phyloP scores from a whole-genome alignment of 2,329 filamentous ascomycete species.

The Sporothrix pseudoabietina region DNA sequence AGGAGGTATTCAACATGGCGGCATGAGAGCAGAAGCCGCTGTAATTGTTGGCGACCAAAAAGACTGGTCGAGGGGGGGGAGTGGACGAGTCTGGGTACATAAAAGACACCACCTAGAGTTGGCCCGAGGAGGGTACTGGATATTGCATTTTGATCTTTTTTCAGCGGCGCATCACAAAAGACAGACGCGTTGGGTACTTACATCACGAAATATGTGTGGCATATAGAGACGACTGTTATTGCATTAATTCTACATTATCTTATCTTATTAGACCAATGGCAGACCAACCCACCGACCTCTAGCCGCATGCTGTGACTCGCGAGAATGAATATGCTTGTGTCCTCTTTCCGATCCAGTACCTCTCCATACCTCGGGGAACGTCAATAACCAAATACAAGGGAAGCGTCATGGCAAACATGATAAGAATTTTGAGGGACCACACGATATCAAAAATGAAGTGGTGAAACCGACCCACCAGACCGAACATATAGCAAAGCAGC shows the following conservation, averaged over 20 bases:
- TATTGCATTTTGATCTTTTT: not conserved
- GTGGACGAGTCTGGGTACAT: not conserved
- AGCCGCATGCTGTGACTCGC: conserved; percentile 2
- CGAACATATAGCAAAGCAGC: conserved; percentile 16
- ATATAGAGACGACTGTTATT: conserved; percentile 12
- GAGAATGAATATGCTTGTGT: conserved; percentile 2
- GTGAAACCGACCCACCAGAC: not conserved
- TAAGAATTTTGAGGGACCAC: not conserved
- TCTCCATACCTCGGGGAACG: not conserved
- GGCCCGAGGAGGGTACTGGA: not conserved
- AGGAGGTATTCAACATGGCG: not conserved
- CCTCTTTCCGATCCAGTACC: not conserved
- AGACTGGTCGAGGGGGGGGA: not conserved
- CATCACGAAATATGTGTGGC: not conserved
- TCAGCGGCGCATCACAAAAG: not conserved
- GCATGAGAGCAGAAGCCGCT: no score
- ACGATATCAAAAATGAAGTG: not conserved
- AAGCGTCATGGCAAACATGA: conserved; percentile 13
- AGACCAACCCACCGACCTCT: conserved; percentile 1
- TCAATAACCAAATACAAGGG: conserved; percentile 26
- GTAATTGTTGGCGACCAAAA: not conserved
- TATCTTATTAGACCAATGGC: not conserved
- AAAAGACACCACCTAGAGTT: not conserved
- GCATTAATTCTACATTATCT: conserved; percentile 1
- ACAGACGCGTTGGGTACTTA: conserved; percentile 3